Base-by-base conservation (phyloP, 2,329 filamentous ascomycete species). In the Fusarium staphyleae region DNA sequence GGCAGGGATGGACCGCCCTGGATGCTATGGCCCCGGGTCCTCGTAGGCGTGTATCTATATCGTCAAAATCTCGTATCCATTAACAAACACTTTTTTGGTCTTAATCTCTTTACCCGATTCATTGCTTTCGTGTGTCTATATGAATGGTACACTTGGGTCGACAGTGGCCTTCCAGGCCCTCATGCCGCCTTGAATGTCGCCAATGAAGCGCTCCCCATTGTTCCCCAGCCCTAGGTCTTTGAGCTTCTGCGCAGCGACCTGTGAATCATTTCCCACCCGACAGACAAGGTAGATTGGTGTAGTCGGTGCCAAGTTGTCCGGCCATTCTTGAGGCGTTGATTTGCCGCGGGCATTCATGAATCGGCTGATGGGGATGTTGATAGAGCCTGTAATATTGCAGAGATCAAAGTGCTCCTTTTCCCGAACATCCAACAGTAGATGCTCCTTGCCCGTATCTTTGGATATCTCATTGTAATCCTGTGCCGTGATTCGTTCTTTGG, bases 351-450 rank as follows among this genome's bases (percentile, higher is more conserved):
- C 74, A 1, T 73, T 77, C 11, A 85, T 88, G 66, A 88, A 89
- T 0, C 85, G 66, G 18, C 73, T 69, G 5, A 78, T 71, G 0
- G 76, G 89, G 1, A 92, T 71, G 63, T 91, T 97, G 43, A 96
- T 75, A 19, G 90, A 91, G 0, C 89, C 89, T 0, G 86, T 78
- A 7, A 99, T 78, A 55, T 81, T 86, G 59, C 88, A 92, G 36
- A 98, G 86, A 13, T 89, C 87, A 62, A 90, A 97, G 55, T 96
- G 91, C 22, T 91, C 89, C 65, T 85, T 85, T 63, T 96, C 91
- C 2, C 95, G 82, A 1, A 96, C 91, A 62, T 98, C 95, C 3
- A 98, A 72, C 2, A 97, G 74, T 1, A 90, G 68, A 46, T 88
- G 85, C 0, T 44, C 15, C 2, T 68, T 62, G 1, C 32, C 13